These are phyloP conservation scores for Lentithecium fluviatile DNA, from an alignment of 495 filamentous ascomycete species.

Conservation along the genomic window DNA sequence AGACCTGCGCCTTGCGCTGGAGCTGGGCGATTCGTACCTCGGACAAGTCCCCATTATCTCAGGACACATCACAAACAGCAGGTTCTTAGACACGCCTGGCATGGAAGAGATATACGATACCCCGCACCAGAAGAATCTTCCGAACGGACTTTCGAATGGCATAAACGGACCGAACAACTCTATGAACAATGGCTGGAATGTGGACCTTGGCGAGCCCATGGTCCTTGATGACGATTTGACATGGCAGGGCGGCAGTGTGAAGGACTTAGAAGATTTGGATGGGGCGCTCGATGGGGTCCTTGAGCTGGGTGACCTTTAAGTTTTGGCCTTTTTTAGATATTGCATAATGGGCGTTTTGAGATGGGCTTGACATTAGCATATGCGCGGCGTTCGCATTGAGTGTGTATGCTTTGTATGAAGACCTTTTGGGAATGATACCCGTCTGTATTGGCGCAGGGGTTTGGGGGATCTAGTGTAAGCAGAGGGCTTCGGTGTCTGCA, in stretches of 20 bases:
- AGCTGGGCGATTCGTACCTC: constrained; percentile 70
- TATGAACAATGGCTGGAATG: constrained; percentile 20
- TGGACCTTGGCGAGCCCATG: constrained; percentile 54
- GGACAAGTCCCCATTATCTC: constrained; percentile 74
- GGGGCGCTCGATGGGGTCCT: constrained; percentile 61
- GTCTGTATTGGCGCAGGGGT: no score
- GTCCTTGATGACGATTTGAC: constrained; percentile 55
- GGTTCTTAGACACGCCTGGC: constrained; percentile 62
- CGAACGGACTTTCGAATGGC: neutral
- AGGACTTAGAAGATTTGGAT: constrained; percentile 64
- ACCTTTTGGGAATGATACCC: no score
- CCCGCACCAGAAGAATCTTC: neutral
- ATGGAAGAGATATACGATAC: constrained; percentile 8
- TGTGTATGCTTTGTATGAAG: no score
- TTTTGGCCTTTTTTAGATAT: neutral
- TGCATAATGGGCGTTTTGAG: no score
- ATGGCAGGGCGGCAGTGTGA: constrained; percentile 70
- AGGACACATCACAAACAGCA: constrained; percentile 63
- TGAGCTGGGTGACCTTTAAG: constrained; percentile 6
- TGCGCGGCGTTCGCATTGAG: no score
- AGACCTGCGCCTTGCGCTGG: constrained; percentile 73
- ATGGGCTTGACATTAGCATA: no score
- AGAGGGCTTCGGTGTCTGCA: no score
- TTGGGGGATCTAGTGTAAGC: no score
- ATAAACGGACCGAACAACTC: neutral